These are phyloP conservation scores for Vitrella brassicaformis DNA, from an alignment of 73 alveolate genomes.

Conservation along the genomic window DNA sequence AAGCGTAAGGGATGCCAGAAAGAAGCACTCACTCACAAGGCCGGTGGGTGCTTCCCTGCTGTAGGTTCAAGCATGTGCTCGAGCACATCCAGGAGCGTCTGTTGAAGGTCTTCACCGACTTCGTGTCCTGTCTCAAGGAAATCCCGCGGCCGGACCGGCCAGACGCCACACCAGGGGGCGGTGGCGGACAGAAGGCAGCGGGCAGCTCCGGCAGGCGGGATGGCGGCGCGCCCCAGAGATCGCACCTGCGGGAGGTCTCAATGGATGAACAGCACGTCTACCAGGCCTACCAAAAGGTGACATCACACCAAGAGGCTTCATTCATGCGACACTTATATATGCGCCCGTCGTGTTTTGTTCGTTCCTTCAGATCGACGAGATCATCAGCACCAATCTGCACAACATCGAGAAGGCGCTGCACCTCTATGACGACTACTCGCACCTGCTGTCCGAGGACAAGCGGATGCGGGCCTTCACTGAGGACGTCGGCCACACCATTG, in stretches of 20 bases:
- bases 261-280: not conserved
- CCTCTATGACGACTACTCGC: not conserved
- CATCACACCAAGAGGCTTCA: no score
- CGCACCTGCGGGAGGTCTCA: not conserved
- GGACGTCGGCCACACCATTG: not conserved
- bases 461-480: not conserved
- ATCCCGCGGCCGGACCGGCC: not conserved
- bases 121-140: not conserved
- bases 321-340: no score
- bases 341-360: no score
- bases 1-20: no score
- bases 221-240: not conserved
- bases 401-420: not conserved
- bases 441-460: not conserved
- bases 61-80: not conserved
- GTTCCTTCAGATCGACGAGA: no score
- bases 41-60: no score
- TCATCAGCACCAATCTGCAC: not conserved
- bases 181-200: not conserved
- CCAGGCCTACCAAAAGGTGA: not conserved
- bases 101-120: not conserved
- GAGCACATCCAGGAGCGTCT: not conserved
- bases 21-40: no score
- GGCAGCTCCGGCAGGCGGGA: not conserved
- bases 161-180: not conserved